Base-by-base conservation (phyloP, 78 protist species). In the Dictyostelium intermedium region DNA sequence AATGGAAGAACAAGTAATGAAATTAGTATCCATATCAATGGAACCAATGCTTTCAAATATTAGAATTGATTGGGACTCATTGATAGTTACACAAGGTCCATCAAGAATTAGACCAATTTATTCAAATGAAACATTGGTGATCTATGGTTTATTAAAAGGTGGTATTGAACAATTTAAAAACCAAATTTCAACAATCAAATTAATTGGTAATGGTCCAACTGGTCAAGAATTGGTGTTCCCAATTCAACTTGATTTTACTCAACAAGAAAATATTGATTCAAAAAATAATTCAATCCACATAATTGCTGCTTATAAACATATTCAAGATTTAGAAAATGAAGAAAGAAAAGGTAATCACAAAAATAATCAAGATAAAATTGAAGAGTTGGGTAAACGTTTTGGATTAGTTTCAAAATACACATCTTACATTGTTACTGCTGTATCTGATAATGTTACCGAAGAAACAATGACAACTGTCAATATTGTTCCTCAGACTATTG, bases 21-120 rank as follows among this genome's bases (percentile, higher is more conserved):
- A 45, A 2, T 77, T 85, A 53, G 25, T 92, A 27, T 37, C 34
- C 7, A 79, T 79, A 14, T 83, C 96, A 41, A 25, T 92, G 13
- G 81, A 92, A 30, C 96, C 96, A 34, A 66, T 72, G 20, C n/a
- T 92, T 30, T 39, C 82, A 11, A 87, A 87, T 32, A 79, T 87
- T 32, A 66, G 14, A n/a, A 37, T 87, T 2, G 85, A 79, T 50
- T 87, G 93, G 93, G 43, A n/a, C 11, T 10, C 30, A 3, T 32
- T 76, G 5, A 3, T 2, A 69, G 56, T 78, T 13, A 25, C 14
- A 23, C 93, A 87, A 66, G 72, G 81, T 9, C 93, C 93, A 50
- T 3, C 27, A 11, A 34, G 8, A 8, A 87, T 87, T 79, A 16
- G 93, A 2, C 93, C 93, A 43, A 5, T 87, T 3, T 87, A 23